phyloP scores from a whole-genome alignment of 768 basidiomycete genomes.

The Rhizopogon rudus region DNA sequence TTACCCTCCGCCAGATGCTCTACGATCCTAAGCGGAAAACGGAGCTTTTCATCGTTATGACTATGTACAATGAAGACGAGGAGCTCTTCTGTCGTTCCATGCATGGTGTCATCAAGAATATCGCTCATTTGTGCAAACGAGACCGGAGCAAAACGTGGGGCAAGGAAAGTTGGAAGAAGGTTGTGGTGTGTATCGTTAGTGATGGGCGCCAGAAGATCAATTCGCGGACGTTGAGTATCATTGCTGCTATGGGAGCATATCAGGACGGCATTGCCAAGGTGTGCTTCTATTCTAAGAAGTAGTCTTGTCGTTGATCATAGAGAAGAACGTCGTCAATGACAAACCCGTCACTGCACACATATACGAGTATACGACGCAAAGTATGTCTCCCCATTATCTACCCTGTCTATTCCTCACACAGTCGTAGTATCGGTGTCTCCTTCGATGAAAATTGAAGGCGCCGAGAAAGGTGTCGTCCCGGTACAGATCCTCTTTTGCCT shows the following conservation, averaged over 20 bases:
- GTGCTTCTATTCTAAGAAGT: conserved; percentile 9
- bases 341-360: conserved; percentile 86
- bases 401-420: not conserved
- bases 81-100: conserved; percentile 88
- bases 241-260: conserved; percentile 92
- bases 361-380: conserved; percentile 92
- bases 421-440: conserved; percentile 72
- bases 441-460: conserved; percentile 74
- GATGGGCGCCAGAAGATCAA: conserved; percentile 87
- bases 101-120: conserved; percentile 95
- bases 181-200: conserved; percentile 88
- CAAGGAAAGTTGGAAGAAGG: conserved; percentile 97
- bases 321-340: conserved; percentile 69
- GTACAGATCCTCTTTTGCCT: conserved; percentile 92
- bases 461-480: conserved; percentile 77
- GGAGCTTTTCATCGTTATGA: conserved; percentile 96
- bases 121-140: conserved; percentile 82
- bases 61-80: conserved; percentile 97
- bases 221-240: conserved; percentile 72
- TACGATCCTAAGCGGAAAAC: conserved; percentile 89
- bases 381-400: conserved; percentile 36
- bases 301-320: conserved; percentile 1
- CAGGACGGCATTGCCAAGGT: conserved; percentile 92
- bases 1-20: conserved; percentile 85
- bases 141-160: conserved; percentile 94